Evolutionary conservation across 805 yeast species (phyloP).

Genomic region (Candida qinlingensis): DNA sequence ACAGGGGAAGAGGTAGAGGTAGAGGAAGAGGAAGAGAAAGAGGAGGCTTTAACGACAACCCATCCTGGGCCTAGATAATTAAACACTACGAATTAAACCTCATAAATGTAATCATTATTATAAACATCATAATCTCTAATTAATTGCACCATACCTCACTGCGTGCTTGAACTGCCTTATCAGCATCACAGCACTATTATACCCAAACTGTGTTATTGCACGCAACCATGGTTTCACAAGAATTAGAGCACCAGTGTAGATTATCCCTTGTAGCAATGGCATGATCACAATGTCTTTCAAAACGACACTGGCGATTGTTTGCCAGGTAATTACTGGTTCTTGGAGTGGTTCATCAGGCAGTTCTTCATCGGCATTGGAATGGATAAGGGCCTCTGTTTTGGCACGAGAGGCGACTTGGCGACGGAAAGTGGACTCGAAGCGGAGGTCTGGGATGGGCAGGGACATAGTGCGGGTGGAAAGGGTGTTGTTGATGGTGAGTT

Average conservation of each 20-base stretch:
- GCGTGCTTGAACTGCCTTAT: constrained; percentile 5
- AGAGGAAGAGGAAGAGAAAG: constrained; percentile 7
- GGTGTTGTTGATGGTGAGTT: too few species aligned
- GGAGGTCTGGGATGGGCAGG: constrained; percentile 11
- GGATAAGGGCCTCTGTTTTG: neutral
- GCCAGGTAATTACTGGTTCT: neutral
- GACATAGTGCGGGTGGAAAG: neutral
- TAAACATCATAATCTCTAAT: too few species aligned
- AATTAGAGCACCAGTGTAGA: constrained; percentile 2
- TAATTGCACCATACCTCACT: constrained; percentile 2
- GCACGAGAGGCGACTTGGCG: constrained; percentile 1
- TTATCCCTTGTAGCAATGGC: constrained; percentile 9
- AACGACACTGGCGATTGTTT: constrained; percentile 2
- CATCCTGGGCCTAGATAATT: constrained; percentile 2
- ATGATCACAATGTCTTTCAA: constrained; percentile 5
- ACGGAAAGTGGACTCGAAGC: constrained; percentile 9
- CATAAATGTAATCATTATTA: too few species aligned
- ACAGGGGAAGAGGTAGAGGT: constrained; percentile 16
- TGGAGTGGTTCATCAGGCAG: neutral
- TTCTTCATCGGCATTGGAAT: neutral
- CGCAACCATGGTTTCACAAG: constrained; percentile 7
- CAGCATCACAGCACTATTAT: constrained; percentile 1
- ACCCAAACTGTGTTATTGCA: constrained; percentile 2
- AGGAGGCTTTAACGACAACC: constrained; percentile 1
- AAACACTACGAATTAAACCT: too few species aligned